A percentile compares a stretch with the other conserved stretches of the same genome.
These are phyloP conservation scores for Lichtheimia corymbifera DNA, from an alignment of 371 early-diverging fungal species.

Conservation along the genomic window DNA sequence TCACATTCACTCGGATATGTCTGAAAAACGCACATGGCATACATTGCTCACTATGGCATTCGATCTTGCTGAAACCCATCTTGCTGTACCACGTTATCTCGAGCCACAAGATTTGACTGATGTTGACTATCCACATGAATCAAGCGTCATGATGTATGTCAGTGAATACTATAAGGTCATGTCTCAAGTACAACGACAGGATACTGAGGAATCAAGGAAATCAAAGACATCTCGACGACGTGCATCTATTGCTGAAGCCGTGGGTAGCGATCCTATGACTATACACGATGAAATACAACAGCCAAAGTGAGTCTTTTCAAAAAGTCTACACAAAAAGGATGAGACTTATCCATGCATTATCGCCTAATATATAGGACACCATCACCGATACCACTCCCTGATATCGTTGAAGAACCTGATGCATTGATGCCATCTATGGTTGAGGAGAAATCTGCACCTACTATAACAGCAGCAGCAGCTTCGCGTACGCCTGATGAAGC, in stretches of 20 bases:
- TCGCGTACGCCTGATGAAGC: conserved; percentile 14
- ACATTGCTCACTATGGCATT: conserved; percentile 36
- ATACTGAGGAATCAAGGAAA: background rate
- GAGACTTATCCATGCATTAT: no score
- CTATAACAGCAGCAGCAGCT: no score
- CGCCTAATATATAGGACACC: no score
- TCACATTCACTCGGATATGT: conserved; percentile 20
- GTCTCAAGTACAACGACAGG: conserved; percentile 10
- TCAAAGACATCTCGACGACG: conserved; percentile 1
- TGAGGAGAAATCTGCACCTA: no score
- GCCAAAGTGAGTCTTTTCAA: no score
- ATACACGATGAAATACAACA: background rate
- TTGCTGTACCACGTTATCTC: conserved; percentile 40
- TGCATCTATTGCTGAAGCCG: conserved; percentile 7
- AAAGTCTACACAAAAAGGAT: no score
- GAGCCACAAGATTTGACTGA: conserved; percentile 51
- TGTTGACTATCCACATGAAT: conserved; percentile 50
- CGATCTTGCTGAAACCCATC: conserved; percentile 30
- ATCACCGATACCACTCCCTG: conserved; percentile 17
- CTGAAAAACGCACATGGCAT: conserved; percentile 37
- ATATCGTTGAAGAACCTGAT: conserved; percentile 10
- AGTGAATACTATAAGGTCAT: conserved; percentile 51
- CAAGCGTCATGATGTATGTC: conserved; percentile 55
- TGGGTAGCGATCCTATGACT: background rate
- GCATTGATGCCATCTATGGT: background rate